Conservation (phyloP, 2,329 filamentous ascomycete genomes). For the Graphiopsis chlorocephala region DNA sequence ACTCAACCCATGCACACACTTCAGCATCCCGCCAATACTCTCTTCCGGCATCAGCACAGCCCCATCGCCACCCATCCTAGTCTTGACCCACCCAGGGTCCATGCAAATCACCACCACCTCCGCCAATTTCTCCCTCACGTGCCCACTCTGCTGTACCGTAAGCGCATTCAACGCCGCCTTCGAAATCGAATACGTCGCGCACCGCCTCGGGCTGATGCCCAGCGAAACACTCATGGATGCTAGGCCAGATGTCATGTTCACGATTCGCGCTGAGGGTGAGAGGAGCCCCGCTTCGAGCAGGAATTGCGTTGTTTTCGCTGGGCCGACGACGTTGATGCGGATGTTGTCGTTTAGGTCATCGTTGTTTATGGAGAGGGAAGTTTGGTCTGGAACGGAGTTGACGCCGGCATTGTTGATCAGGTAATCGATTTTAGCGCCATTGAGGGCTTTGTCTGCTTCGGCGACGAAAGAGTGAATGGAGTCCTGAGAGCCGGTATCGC, state of each 20-base stretch:
- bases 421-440: conserved; percentile 39
- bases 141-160: conserved; percentile 41
- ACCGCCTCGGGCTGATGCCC: conserved; percentile 32
- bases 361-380: conserved; percentile 39
- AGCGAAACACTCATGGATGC: conserved; percentile 33
- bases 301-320: conserved; percentile 45
- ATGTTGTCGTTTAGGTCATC: conserved; percentile 42
- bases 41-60: conserved; percentile 39
- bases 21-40: conserved; percentile 40
- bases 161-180: conserved; percentile 48
- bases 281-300: conserved; percentile 32
- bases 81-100: conserved; percentile 47
- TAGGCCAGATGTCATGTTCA: conserved; percentile 38
- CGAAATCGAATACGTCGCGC: conserved; percentile 42
- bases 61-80: conserved; percentile 42
- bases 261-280: conserved; percentile 30
- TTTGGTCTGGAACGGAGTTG: conserved; percentile 39
- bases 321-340: conserved; percentile 47
- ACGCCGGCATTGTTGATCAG: conserved; percentile 45
- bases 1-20: conserved; percentile 33
- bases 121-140: conserved; percentile 35
- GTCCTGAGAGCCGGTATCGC: conserved; percentile 39
- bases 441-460: conserved; percentile 33
- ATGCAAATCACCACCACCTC: conserved; percentile 38
- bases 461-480: conserved; percentile 37